A percentile compares a stretch with the other conserved stretches of the same genome.
Evolutionary conservation across 2,329 filamentous ascomycete species (phyloP).

Genomic region (Coleophoma eucalyptorum): DNA sequence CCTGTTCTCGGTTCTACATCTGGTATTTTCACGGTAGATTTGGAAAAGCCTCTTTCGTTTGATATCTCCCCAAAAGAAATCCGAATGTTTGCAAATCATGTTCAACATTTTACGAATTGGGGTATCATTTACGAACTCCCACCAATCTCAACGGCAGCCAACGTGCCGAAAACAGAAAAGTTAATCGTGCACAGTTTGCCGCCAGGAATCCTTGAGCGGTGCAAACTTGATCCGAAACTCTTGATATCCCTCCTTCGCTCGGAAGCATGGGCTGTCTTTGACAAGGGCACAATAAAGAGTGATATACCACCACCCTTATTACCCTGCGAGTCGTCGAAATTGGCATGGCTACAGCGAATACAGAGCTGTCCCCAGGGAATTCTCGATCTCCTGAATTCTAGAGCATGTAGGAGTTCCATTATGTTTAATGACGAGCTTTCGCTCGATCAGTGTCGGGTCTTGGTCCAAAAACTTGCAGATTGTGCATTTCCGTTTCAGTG

Average conservation of each 20-base stretch:
- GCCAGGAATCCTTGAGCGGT: slow-evolving; percentile 70
- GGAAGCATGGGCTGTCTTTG: slow-evolving; percentile 62
- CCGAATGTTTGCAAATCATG: slow-evolving; percentile 49
- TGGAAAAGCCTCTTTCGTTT: slow-evolving; percentile 58
- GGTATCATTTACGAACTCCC: slow-evolving; percentile 54
- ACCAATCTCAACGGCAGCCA: neutral
- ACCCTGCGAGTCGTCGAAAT: slow-evolving; percentile 13
- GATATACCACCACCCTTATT: neutral
- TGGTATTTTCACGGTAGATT: slow-evolving; percentile 28
- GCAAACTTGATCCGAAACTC: slow-evolving; percentile 65
- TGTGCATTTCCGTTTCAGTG: slow-evolving; percentile 80
- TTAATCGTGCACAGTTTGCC: slow-evolving; percentile 61
- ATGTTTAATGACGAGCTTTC: slow-evolving; percentile 79
- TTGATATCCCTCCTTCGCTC: slow-evolving; percentile 70
- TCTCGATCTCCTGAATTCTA: slow-evolving; percentile 71
- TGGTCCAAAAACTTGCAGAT: slow-evolving; percentile 53
- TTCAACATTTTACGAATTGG: slow-evolving; percentile 64
- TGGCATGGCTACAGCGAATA: slow-evolving; percentile 57
- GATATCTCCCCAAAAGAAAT: slow-evolving; percentile 60
- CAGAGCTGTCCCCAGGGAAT: slow-evolving; percentile 71
- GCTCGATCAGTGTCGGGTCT: slow-evolving; percentile 48
- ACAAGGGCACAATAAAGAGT: neutral
- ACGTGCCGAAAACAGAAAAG: slow-evolving; percentile 1
- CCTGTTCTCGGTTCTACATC: slow-evolving; percentile 3
- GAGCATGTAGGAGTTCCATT: slow-evolving; percentile 74